phyloP scores from a whole-genome alignment of 352 stramenopile genomes.

The Poterioochromonas sp. region DNA sequence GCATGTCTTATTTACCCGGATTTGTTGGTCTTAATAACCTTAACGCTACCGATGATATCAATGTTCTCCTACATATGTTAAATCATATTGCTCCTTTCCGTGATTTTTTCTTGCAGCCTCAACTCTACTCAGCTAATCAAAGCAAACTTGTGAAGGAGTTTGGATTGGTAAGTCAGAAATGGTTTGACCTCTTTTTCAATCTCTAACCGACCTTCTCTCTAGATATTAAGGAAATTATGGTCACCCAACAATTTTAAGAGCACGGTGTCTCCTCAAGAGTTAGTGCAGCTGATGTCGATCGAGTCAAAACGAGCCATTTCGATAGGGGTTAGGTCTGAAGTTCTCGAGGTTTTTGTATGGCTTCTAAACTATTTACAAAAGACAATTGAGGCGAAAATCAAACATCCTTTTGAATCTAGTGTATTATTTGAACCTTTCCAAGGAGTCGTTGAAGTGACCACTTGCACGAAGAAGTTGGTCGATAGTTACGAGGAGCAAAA shows the following conservation, averaged over 20 bases:
- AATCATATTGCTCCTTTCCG: constrained; percentile 84
- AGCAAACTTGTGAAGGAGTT: background rate
- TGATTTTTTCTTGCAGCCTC: constrained; percentile 80
- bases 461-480: constrained; percentile 26
- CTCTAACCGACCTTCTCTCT: constrained; percentile 76
- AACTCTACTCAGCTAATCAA: background rate
- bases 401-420: background rate
- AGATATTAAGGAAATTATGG: constrained; percentile 95
- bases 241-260: constrained; percentile 94
- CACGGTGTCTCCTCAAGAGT: constrained; percentile 90
- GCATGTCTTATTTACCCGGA: constrained; percentile 88
- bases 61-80: constrained; percentile 87
- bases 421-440: constrained; percentile 35
- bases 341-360: constrained; percentile 90
- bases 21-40: constrained; percentile 97
- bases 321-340: constrained; percentile 82
- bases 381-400: background rate
- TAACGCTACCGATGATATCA: constrained; percentile 94
- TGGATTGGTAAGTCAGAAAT: constrained; percentile 20
- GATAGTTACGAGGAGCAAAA: constrained; percentile 20
- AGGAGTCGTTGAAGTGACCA: constrained; percentile 37
- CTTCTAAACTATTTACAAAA: constrained; percentile 84
- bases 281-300: constrained; percentile 82
- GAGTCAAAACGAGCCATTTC: constrained; percentile 92
- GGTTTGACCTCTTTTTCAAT: background rate